Conservation (phyloP, 2,329 filamentous ascomycete genomes). For the Aspergillus amoenus region DNA sequence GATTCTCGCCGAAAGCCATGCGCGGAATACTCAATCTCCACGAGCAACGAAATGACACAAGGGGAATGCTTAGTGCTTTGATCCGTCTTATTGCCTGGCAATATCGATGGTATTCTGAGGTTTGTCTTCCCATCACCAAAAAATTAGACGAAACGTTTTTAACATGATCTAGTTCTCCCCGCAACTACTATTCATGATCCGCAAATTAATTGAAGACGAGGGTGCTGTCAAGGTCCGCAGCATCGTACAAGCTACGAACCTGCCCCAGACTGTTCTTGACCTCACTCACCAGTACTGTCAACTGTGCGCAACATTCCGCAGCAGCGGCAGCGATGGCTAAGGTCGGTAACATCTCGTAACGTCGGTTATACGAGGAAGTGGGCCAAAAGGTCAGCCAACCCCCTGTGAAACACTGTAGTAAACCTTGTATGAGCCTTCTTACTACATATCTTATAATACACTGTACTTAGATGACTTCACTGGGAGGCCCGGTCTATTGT, state of each 20-base stretch:
- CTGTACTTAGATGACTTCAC: background rate
- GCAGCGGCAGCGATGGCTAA: slow-evolving; percentile 85
- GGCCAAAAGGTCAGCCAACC: background rate
- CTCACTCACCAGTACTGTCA: slow-evolving; percentile 95
- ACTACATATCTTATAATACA: background rate
- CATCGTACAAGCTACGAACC: slow-evolving; percentile 92
- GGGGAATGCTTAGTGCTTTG: slow-evolving; percentile 78
- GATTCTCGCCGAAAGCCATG: slow-evolving; percentile 92
- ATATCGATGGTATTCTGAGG: slow-evolving; percentile 98
- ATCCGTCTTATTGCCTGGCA: slow-evolving; percentile 96
- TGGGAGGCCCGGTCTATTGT: background rate
- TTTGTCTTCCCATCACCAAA: slow-evolving; percentile 34
- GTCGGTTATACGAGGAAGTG: background rate
- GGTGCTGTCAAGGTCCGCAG: slow-evolving; percentile 95
- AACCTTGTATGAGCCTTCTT: background rate
- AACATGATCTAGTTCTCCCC: slow-evolving; percentile 70
- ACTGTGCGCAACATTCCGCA: slow-evolving; percentile 90
- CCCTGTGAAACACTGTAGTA: background rate
- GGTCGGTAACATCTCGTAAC: background rate
- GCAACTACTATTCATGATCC: slow-evolving; percentile 79
- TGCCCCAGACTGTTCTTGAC: slow-evolving; percentile 90
- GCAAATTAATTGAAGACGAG: slow-evolving; percentile 94
- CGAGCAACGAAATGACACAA: slow-evolving; percentile 73
- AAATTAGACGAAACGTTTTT: background rate
- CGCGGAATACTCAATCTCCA: slow-evolving; percentile 78